Conservation (phyloP, 768 basidiomycete genomes). For the Phlebiopsis gigantea region DNA sequence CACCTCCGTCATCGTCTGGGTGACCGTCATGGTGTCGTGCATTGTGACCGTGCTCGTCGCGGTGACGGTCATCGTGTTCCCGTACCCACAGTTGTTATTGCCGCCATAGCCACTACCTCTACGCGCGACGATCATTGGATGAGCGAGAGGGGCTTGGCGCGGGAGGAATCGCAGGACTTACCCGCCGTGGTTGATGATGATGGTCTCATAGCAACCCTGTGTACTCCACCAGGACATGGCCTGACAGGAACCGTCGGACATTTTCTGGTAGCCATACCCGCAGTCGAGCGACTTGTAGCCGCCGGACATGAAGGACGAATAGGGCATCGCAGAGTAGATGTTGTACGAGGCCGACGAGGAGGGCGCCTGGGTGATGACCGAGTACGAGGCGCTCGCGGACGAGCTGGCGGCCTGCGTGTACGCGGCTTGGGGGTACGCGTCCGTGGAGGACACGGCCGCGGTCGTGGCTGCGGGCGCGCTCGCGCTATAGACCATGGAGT, state of each 20-base stretch:
- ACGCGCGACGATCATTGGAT: constrained; percentile 7
- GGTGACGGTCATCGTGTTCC: constrained; percentile 27
- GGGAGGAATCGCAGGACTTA: constrained; percentile 14
- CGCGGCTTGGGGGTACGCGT: constrained; percentile 4
- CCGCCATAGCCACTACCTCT: constrained; percentile 14
- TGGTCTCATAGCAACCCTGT: constrained; percentile 56
- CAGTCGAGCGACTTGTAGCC: constrained; percentile 65
- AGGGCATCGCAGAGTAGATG: constrained; percentile 46
- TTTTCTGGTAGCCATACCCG: constrained; percentile 65
- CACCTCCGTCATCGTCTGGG: constrained; percentile 22
- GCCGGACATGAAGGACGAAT: constrained; percentile 52
- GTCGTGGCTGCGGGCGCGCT: constrained; percentile 30
- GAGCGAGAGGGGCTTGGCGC: neutral
- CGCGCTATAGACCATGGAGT: constrained; percentile 18
- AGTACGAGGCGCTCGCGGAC: constrained; percentile 17
- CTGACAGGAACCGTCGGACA: constrained; percentile 48
- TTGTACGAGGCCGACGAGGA: constrained; percentile 22
- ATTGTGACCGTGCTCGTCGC: constrained; percentile 25
- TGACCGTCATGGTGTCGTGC: constrained; percentile 25
- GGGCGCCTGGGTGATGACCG: constrained; percentile 29
- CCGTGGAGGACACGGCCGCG: constrained; percentile 5
- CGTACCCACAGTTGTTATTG: neutral
- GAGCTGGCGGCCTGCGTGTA: constrained; percentile 14
- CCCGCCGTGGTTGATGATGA: constrained; percentile 50
- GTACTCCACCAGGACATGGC: constrained; percentile 53